Evolutionary conservation across 495 filamentous ascomycete genomes (phyloP).

Genomic region (Aspergillus campestris): DNA sequence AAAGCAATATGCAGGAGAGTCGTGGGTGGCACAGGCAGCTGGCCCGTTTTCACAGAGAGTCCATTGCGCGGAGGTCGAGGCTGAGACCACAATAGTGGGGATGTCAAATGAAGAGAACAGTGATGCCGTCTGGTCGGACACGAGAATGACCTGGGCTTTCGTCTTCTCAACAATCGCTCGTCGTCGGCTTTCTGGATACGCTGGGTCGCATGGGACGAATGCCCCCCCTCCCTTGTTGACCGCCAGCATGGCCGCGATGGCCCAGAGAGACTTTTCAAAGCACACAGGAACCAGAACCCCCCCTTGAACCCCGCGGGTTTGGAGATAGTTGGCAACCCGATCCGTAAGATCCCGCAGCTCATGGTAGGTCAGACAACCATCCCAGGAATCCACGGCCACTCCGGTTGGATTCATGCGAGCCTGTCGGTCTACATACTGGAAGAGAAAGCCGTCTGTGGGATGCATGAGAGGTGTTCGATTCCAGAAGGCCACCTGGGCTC

Average conservation of each 20-base stretch:
- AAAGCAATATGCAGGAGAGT: slow-evolving; percentile 10
- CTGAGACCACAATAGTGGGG: neutral
- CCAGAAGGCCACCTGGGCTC: too few relatives aligned
- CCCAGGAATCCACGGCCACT: too few relatives aligned
- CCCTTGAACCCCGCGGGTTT: too few relatives aligned
- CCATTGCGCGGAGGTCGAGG: neutral
- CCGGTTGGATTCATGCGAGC: too few relatives aligned
- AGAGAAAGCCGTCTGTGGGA: too few relatives aligned
- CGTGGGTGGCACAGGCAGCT: neutral
- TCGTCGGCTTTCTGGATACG: slow-evolving; percentile 37
- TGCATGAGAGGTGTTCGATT: too few relatives aligned
- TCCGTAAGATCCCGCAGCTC: too few relatives aligned
- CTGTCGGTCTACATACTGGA: too few relatives aligned
- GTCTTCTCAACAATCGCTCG: slow-evolving; percentile 35
- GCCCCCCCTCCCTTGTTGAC: neutral
- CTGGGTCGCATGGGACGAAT: slow-evolving; percentile 35
- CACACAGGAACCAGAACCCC: slow-evolving; percentile 1
- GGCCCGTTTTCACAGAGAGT: neutral
- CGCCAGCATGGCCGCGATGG: slow-evolving; percentile 11
- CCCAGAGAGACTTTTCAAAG: slow-evolving; percentile 25
- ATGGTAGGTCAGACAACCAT: too few relatives aligned
- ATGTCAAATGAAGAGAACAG: neutral
- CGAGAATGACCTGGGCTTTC: neutral
- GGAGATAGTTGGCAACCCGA: too few relatives aligned
- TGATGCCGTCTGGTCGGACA: neutral